Base-by-base conservation (phyloP, 768 basidiomycete species). In the Lentinula detonsa region DNA sequence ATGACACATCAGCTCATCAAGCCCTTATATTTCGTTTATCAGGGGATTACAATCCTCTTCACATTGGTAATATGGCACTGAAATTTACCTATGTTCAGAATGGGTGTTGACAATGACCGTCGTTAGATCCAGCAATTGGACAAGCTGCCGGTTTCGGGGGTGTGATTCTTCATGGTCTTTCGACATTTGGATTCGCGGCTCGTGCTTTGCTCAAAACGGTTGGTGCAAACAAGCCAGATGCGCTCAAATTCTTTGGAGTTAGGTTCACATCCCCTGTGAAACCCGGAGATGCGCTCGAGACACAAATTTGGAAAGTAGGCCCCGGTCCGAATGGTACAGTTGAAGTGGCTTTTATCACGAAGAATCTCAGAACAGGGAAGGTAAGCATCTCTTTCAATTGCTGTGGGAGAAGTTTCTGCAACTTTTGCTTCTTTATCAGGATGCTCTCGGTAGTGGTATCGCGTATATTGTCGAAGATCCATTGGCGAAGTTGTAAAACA, bases 231-330 rank as follows among this genome's bases (percentile, higher is more conserved):
- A 83, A 90, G 64, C 80, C 87, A 2, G 75, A 76, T 3, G 77
- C 87, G 1, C 75, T 95, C 63, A 85, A 79, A 63, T 77, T 84
- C 65, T 88, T 90, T 67, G 86, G 87, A 13, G 86, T 80, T 34
- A 79, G 89, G 31, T 95, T 95, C 76, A 91, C 91, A 0, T 79
- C 88, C 1, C 93, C 92, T 34, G 91, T 94, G 10, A 86, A 82
- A 71, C 92, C 91, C 8, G 92, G 92, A 0, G 90, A 93, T 69
- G 82, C 79, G 45, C 78, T 93, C 34, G 87, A 93, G 80, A 92
- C 89, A 8, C 76, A 79, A 51, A 81, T 85, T 40, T 93, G 91
- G 91, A 88, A 90, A 66, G 78, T 93, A 5, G 89, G 88, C 2
- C 71, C 78, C 28, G 86, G 85, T 31, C 84, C 83, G 1, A 75